Evolutionary conservation across 164 flowering plant genomes (phyloP).

Genomic region (Magnolia kwangsiensis): DNA sequence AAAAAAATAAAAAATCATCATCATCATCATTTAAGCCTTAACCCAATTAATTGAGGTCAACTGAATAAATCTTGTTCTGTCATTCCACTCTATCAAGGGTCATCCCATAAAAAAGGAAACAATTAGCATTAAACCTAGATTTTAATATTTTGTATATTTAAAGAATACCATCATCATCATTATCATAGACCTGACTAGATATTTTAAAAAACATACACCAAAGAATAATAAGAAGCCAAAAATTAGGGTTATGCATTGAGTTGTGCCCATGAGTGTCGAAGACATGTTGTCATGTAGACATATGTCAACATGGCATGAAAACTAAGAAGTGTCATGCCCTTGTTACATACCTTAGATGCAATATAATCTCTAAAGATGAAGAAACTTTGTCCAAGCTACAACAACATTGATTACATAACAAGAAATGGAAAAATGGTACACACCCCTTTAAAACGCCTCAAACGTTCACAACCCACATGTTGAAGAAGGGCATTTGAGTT

Average conservation of each 20-base stretch:
- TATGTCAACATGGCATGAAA: neutral
- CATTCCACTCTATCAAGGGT: too few species aligned
- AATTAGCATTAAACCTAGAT: too few species aligned
- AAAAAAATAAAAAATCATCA: too few species aligned
- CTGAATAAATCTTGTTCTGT: too few species aligned
- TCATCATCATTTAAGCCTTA: too few species aligned
- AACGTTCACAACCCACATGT: slow-evolving; percentile 28
- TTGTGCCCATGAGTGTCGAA: neutral
- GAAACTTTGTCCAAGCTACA: neutral
- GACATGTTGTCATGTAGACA: neutral
- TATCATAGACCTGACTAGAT: neutral
- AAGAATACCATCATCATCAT: too few species aligned
- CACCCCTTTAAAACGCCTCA: slow-evolving; percentile 63
- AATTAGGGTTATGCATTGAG: neutral
- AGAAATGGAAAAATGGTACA: slow-evolving; percentile 18
- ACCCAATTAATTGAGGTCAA: too few species aligned
- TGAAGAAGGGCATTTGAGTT: slow-evolving; percentile 39
- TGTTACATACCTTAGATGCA: neutral
- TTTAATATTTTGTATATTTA: too few species aligned
- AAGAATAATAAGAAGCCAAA: neutral
- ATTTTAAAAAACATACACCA: too few species aligned
- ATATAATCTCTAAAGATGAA: neutral
- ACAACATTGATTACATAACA: neutral
- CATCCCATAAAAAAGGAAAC: too few species aligned
- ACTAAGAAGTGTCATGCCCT: neutral